These are phyloP conservation scores for Huntiella savannae DNA, from an alignment of 2,329 filamentous ascomycete genomes.

Conservation along the genomic window DNA sequence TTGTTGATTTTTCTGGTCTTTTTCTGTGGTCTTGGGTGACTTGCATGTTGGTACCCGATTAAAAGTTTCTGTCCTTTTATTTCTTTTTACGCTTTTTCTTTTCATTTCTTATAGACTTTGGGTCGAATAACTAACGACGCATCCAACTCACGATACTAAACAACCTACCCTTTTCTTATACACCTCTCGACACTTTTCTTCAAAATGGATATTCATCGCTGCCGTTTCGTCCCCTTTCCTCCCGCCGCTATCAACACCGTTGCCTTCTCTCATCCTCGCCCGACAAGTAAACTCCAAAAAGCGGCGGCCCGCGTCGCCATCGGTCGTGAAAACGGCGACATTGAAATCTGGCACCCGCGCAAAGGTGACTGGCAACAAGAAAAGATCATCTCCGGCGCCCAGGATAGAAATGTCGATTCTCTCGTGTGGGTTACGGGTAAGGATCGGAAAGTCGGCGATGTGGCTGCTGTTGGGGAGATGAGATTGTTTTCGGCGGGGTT, in stretches of 20 bases:
- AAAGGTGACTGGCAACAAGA: slow-evolving; percentile 79
- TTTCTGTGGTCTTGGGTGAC: background rate
- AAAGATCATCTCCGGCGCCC: slow-evolving; percentile 62
- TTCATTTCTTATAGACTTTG: background rate
- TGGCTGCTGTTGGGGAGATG: slow-evolving; percentile 43
- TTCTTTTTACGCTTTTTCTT: slow-evolving; percentile 1
- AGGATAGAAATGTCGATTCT: slow-evolving; percentile 74
- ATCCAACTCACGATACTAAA: background rate
- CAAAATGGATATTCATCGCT: slow-evolving; percentile 86
- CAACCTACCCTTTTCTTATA: background rate
- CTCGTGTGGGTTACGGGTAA: slow-evolving; percentile 82
- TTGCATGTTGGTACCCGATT: background rate
- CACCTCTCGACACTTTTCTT: background rate
- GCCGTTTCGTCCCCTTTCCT: slow-evolving; percentile 85
- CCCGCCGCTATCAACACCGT: slow-evolving; percentile 84
- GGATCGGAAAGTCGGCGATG: slow-evolving; percentile 43
- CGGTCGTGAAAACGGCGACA: slow-evolving; percentile 82
- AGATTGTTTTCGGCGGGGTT: slow-evolving; percentile 93
- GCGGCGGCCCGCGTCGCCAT: slow-evolving; percentile 59
- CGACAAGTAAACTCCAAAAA: slow-evolving; percentile 28
- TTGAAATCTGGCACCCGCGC: slow-evolving; percentile 91
- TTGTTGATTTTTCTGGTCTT: background rate
- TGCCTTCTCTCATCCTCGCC: slow-evolving; percentile 65
- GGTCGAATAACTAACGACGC: background rate
- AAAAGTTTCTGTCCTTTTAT: background rate